phyloP scores from a whole-genome alignment of 1,139 yeast species.

The Diutina siamensis region DNA sequence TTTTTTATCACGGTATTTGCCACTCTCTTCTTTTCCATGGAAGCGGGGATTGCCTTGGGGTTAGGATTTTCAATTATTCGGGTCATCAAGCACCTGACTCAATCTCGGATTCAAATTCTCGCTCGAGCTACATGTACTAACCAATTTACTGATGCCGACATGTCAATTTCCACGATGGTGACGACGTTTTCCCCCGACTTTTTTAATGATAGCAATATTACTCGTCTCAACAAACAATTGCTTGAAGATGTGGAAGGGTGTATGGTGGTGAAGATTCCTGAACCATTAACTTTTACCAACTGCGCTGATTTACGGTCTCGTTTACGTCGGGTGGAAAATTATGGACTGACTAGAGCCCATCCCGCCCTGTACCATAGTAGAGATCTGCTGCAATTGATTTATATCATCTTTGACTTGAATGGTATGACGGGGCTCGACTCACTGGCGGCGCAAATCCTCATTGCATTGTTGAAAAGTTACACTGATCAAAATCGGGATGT shows the following conservation, averaged over 20 bases:
- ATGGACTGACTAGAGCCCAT: constrained; percentile 75
- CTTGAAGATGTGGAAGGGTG: constrained; percentile 79
- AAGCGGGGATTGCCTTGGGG: constrained; percentile 83
- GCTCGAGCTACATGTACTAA: constrained; percentile 75
- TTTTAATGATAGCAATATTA: constrained; percentile 22
- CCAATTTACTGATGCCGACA: constrained; percentile 70
- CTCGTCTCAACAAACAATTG: constrained; percentile 25
- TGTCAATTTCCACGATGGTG: constrained; percentile 11
- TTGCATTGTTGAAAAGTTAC: neutral
- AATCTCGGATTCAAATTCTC: constrained; percentile 80
- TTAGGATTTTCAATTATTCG: constrained; percentile 68
- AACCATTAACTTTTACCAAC: constrained; percentile 51
- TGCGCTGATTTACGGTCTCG: constrained; percentile 73
- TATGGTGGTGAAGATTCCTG: constrained; percentile 59
- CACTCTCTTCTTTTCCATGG: constrained; percentile 75
- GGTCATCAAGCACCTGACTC: constrained; percentile 75
- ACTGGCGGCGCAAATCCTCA: constrained; percentile 62
- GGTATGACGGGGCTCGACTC: constrained; percentile 88
- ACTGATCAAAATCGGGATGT: neutral
- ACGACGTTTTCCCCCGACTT: constrained; percentile 12
- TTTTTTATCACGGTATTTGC: constrained; percentile 60
- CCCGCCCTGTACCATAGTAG: constrained; percentile 63
- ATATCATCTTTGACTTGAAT: constrained; percentile 68
- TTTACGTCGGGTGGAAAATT: constrained; percentile 65
- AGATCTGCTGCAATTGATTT: constrained; percentile 42